phyloP scores from a whole-genome alignment of 148 eudicot genomes.

The Rhododendron williamsianum region DNA sequence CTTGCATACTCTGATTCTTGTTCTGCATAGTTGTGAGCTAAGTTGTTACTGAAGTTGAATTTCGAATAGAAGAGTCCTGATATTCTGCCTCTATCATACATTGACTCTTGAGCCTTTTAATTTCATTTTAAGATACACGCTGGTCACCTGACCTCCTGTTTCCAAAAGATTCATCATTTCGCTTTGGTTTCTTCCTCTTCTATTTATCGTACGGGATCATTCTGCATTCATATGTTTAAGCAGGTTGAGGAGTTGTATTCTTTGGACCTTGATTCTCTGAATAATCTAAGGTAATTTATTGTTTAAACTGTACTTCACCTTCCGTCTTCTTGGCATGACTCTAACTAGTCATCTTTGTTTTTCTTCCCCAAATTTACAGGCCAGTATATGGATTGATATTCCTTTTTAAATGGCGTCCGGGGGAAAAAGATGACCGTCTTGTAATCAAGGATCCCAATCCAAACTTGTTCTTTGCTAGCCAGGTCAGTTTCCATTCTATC shows the following conservation, averaged over 20 bases:
- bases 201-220: not conserved
- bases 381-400: constrained; percentile 94
- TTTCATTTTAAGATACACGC: not conserved
- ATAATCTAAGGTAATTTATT: constrained; percentile 27
- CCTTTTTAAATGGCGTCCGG: constrained; percentile 94
- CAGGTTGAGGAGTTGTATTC: constrained; percentile 99
- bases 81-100: not conserved
- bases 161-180: not conserved
- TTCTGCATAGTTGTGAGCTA: not conserved
- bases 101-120: not conserved
- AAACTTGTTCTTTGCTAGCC: constrained; percentile 92
- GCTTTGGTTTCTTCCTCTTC: not conserved
- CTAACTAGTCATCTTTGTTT: not conserved
- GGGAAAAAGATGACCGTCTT: constrained; percentile 84
- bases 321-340: not conserved
- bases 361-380: constrained; percentile 33
- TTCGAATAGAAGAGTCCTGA: not conserved
- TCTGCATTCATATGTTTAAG: constrained; percentile 16
- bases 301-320: constrained; percentile 1
- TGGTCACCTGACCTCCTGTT: not conserved
- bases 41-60: not conserved
- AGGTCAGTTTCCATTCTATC: constrained; percentile 40
- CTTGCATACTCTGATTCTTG: not conserved
- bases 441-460: constrained; percentile 91
- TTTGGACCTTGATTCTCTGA: constrained; percentile 82